These are phyloP conservation scores for Hortiboletus campestris DNA, from an alignment of 768 basidiomycete species.

Conservation along the genomic window DNA sequence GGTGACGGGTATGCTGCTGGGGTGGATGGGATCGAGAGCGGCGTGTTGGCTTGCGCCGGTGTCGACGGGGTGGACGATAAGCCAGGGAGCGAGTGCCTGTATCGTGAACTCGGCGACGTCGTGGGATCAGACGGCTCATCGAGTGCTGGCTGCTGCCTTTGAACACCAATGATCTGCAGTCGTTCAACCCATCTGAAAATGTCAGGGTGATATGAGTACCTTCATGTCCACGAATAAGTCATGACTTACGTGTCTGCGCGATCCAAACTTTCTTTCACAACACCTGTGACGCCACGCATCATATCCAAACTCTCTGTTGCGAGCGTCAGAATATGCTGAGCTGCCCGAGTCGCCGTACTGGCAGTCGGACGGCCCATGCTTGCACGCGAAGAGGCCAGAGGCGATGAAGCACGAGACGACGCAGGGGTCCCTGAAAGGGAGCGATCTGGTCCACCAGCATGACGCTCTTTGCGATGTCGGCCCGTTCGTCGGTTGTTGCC, in stretches of 20 bases:
- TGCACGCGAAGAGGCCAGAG: conserved; percentile 25
- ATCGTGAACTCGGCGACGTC: conserved; percentile 4
- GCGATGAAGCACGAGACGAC: conserved; percentile 37
- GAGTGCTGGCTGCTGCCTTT: conserved; percentile 43
- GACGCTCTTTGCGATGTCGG: conserved; percentile 39
- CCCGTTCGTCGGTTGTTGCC: conserved; percentile 18
- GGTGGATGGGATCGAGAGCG: conserved; percentile 30
- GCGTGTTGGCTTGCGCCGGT: conserved; percentile 26
- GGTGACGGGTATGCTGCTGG: conserved; percentile 26
- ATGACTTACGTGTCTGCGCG: conserved; percentile 74
- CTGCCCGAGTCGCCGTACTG: conserved; percentile 65
- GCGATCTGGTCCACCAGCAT: conserved; percentile 34
- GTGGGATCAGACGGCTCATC: conserved; percentile 16
- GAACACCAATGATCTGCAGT: conserved; percentile 72
- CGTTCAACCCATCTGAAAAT: conserved; percentile 75
- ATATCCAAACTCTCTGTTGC: conserved; percentile 92
- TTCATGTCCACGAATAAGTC: background rate
- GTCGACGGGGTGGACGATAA: conserved; percentile 32
- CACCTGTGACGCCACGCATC: conserved; percentile 84
- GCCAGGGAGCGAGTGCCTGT: conserved; percentile 25
- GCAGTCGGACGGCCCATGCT: conserved; percentile 36
- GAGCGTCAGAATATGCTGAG: conserved; percentile 77
- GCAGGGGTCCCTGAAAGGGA: conserved; percentile 31
- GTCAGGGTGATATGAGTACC: background rate
- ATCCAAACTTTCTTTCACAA: conserved; percentile 85